Base-by-base conservation (phyloP, 2,329 filamentous ascomycete genomes). In the Coleophoma eucalyptorum region DNA sequence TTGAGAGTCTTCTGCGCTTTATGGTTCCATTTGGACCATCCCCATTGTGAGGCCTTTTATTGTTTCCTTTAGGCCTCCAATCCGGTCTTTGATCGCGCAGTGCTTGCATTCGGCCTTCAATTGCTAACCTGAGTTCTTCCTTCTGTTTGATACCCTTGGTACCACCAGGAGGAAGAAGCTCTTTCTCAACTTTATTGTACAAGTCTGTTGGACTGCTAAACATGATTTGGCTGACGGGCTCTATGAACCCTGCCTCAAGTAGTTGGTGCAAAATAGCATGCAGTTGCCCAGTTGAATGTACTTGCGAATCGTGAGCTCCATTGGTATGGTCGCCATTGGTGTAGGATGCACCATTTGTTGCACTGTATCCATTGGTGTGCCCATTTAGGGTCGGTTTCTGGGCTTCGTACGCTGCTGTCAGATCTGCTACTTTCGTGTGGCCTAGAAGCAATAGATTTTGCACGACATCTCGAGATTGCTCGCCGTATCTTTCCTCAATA, bases 361-460 rank as follows among this genome's bases (percentile, higher is more conserved):
- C 40, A 26, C 46, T 43, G 37, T 59, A 55, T 11, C 20, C 42
- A 31, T 62, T 64, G 37, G 65, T 62, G 13, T 65, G 62, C 37
- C 69, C 64, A 44, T 68, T 67, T 16, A 58, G 41, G 20, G 66
- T 58, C 18, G 52, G 37, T 35, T 52, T 51, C 21, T 54, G 50
- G 16, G 57, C 51, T 20, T 73, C 65, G 60, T 86, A 88, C 16
- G 84, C 81, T 35, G 84, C 80, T n/a, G 77, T 76, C 41, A 93
- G 74, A 59, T 91, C 86, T 40, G 77, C 79, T 33, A 92, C 76
- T 63, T 81, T 84, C 31, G 87, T 86, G 70, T 94, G 88, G 1
- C 93, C 93, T 16, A 92, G 77, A 50, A 86, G 77, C 53, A 96
- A 72, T 40, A 97, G 72, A 31, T 86, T 87, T 59, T 89, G 83